Evolutionary conservation across 2,329 filamentous ascomycete genomes (phyloP).

Genomic region (Mycosphaerella arachidis): DNA sequence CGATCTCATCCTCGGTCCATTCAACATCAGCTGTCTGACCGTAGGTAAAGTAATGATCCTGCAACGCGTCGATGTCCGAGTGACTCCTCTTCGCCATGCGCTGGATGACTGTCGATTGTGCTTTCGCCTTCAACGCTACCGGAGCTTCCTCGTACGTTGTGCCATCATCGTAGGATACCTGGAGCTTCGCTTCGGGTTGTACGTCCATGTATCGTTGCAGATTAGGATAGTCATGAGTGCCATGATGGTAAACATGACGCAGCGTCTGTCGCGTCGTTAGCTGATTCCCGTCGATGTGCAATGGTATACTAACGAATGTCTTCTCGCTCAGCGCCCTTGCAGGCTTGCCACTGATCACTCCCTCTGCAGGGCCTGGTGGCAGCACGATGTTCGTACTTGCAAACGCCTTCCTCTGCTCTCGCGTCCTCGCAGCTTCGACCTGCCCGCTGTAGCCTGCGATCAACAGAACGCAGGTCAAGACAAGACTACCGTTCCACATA

Average conservation of each 20-base stretch:
- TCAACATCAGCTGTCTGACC: constrained; percentile 66
- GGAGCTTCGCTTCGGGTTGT: constrained; percentile 47
- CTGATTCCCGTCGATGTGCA: background rate
- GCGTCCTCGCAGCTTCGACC: constrained; percentile 15
- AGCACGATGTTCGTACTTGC: constrained; percentile 22
- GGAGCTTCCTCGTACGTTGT: constrained; percentile 37
- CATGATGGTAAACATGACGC: constrained; percentile 89
- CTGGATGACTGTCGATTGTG: constrained; percentile 61
- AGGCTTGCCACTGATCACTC: constrained; percentile 6
- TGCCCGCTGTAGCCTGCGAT: constrained; percentile 11
- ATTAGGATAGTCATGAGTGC: constrained; percentile 69
- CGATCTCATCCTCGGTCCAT: constrained; percentile 77
- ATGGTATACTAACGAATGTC: constrained; percentile 27
- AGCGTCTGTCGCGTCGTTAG: constrained; percentile 50
- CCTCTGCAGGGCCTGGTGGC: constrained; percentile 17
- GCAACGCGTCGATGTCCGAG: constrained; percentile 70
- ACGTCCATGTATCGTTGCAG: constrained; percentile 77
- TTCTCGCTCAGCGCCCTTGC: constrained; percentile 21
- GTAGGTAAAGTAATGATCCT: constrained; percentile 65
- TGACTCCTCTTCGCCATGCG: constrained; percentile 74
- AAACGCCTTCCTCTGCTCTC: constrained; percentile 19
- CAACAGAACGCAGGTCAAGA: constrained; percentile 15
- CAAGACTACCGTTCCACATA: constrained; percentile 16
- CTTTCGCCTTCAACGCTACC: constrained; percentile 41
- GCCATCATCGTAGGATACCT: constrained; percentile 27